Conservation (phyloP, 164 flowering plant genomes). For the Berberis vulgaris region DNA sequence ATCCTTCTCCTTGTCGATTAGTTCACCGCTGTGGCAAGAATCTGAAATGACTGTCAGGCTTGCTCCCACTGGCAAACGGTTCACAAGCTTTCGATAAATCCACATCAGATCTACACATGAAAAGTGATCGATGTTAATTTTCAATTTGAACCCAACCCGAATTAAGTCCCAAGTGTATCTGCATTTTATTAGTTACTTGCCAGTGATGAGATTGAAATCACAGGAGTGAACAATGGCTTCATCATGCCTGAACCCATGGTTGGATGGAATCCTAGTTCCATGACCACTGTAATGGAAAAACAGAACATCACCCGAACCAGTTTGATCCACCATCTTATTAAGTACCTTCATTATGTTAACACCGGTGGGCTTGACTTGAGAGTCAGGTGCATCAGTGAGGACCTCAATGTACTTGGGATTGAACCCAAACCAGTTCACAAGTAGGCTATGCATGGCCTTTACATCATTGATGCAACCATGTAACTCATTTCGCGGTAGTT, state of each 20-base stretch:
- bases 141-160: no score
- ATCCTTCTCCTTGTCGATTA: conserved; percentile 70
- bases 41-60: conserved; percentile 74
- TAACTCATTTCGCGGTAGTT: conserved; percentile 55
- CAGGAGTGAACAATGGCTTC: conserved; percentile 71
- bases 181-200: background rate
- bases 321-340: conserved; percentile 36
- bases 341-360: conserved; percentile 51
- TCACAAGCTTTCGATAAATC: conserved; percentile 57
- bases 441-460: conserved; percentile 33
- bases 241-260: conserved; percentile 28
- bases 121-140: no score
- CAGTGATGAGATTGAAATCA: conserved; percentile 74
- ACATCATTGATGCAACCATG: conserved; percentile 86
- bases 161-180: background rate
- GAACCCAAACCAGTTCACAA: conserved; percentile 46
- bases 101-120: conserved; percentile 26
- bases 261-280: conserved; percentile 49
- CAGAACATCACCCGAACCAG: conserved; percentile 50
- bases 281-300: conserved; percentile 85
- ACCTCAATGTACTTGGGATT: conserved; percentile 30
- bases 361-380: conserved; percentile 49
- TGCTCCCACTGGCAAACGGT: conserved; percentile 49
- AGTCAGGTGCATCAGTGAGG: conserved; percentile 41
- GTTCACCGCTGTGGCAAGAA: conserved; percentile 87